Base-by-base conservation (phyloP, 352 stramenopile species). In the Discostella stelligera region DNA sequence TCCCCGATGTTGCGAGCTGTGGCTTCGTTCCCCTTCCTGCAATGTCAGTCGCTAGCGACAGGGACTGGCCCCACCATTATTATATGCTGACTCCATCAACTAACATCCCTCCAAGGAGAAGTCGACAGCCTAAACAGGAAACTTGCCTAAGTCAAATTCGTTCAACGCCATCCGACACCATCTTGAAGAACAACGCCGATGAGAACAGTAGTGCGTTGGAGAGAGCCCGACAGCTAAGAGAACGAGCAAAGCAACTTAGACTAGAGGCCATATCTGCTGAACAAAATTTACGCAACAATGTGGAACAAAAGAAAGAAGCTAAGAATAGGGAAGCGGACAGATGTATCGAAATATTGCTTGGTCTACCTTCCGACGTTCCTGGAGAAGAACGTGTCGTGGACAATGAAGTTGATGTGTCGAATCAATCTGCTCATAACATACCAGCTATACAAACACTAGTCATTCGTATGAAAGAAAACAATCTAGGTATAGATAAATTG, bases 401-500 rank as follows among this genome's bases (percentile, higher is more conserved):
- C 4, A 41, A 9, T 41, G 32, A 9, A 41, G 32, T 9, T 9
- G 32, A 41, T 41, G 32, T 9, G 9, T 41, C 32, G 32, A 9
- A 0, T 20, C 27, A 9, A 66, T 54, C 59, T 27, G 32, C 20
- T 46, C 68, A 46, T 32, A 49, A 32, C 23, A 61, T 73, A 21
- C 71, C 71, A 1, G 37, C 53, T 20, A 27, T 61, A 27, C 27
- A 55, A 13, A 76, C 53, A 18, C 25, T 82, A 10, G 66, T 66
- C 1, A 25, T 68, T 14, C 66, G 74, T 14, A 32, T 82, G 6
- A 52, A 72, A 63, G 74, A 72, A 21, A 60, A 71, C 14, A 52
- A 71, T 7, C 39, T 77, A 30, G 21, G 61, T 21, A 18, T 49
- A 13, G 64, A 71, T 20, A 80, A 85, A 60, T 54, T 88, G 8